Evolutionary conservation across 176 grass and related monocot species (phyloP).

Genomic region (Avena sativa): DNA sequence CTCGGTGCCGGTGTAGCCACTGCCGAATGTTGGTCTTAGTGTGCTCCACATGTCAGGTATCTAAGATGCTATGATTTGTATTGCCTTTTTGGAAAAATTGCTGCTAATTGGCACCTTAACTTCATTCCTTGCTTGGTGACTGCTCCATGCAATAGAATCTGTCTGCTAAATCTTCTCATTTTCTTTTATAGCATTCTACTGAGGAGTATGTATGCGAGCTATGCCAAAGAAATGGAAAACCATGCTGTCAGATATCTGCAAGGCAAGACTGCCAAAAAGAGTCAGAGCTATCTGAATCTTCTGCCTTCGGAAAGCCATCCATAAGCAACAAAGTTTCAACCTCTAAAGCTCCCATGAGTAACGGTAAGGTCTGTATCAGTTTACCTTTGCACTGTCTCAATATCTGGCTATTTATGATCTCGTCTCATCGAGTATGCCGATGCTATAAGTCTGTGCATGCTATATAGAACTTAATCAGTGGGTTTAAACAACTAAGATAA

Average conservation of each 20-base stretch:
- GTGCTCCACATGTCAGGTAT: constrained; percentile 70
- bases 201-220: constrained; percentile 77
- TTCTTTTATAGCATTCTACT: constrained; percentile 47
- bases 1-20: constrained; percentile 69
- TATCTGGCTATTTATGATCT: constrained; percentile 4
- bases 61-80: background rate
- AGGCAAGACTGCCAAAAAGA: constrained; percentile 42
- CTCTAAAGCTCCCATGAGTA: constrained; percentile 40
- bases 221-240: constrained; percentile 71
- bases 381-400: background rate
- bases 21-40: constrained; percentile 91
- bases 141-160: background rate
- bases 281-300: constrained; percentile 44
- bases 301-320: constrained; percentile 16
- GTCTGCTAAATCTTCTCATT: background rate
- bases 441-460: background rate
- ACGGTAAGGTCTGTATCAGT: constrained; percentile 97
- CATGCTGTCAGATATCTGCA: constrained; percentile 32
- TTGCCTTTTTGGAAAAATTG: background rate
- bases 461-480: background rate
- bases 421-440: background rate
- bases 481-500: background rate
- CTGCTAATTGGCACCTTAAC: constrained; percentile 20
- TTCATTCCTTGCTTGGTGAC: background rate
- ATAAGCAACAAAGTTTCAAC: constrained; percentile 38